Evolutionary conservation across 2,329 filamentous ascomycete genomes (phyloP).

Genomic region (Didymellaceae sp.): DNA sequence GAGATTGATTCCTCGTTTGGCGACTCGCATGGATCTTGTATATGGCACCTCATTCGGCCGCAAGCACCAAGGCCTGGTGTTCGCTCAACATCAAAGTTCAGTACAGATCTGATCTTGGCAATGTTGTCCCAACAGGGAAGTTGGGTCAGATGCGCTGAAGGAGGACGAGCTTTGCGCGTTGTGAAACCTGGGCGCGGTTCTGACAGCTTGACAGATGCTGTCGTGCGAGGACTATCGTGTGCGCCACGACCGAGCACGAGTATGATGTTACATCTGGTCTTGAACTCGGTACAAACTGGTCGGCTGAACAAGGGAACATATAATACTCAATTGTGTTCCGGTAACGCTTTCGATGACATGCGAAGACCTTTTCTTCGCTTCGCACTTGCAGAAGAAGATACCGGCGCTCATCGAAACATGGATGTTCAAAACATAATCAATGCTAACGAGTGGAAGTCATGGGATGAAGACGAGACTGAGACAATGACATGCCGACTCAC

Average conservation of each 20-base stretch:
- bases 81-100: not conserved
- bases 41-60: slow-evolving; percentile 1
- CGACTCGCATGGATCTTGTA: no score
- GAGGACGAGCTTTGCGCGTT: not conserved
- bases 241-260: not conserved
- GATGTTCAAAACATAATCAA: no score
- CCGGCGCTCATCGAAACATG: no score
- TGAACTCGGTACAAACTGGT: no score
- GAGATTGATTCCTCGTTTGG: no score
- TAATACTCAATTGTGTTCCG: no score
- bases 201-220: slow-evolving; percentile 37
- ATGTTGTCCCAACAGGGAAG: slow-evolving; percentile 4
- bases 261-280: not conserved
- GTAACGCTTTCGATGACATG: no score
- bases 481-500: no score
- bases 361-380: no score
- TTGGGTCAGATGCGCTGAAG: slow-evolving; percentile 22
- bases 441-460: no score
- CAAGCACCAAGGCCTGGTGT: not conserved
- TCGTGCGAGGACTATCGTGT: slow-evolving; percentile 23
- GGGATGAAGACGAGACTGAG: no score
- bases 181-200: slow-evolving; percentile 16
- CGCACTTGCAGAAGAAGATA: no score
- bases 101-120: slow-evolving; percentile 4
- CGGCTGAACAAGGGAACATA: not conserved